phyloP scores from a whole-genome alignment of 352 stramenopile genomes.

The Phytophthora nicotianae region DNA sequence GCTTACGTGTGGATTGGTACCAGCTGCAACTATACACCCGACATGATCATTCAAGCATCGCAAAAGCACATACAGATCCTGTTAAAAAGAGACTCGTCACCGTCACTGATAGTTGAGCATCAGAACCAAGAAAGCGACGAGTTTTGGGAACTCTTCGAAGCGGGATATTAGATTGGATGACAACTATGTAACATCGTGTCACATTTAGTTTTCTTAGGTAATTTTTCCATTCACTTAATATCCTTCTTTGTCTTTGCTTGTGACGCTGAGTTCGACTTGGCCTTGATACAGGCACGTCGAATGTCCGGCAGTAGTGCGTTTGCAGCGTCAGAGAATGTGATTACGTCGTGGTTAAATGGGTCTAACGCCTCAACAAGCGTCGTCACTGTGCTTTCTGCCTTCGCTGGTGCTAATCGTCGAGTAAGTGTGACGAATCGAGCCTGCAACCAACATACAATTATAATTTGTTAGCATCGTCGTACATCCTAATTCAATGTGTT shows the following conservation, averaged over 20 bases:
- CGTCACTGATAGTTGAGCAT: slow-evolving; percentile 24
- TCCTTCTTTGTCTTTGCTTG: slow-evolving; percentile 25
- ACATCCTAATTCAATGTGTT: no score
- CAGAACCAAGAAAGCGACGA: slow-evolving; percentile 52
- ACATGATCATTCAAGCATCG: slow-evolving; percentile 25
- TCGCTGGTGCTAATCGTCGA: slow-evolving; percentile 41
- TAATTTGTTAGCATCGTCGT: neutral
- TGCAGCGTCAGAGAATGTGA: slow-evolving; percentile 77
- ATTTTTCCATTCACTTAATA: neutral
- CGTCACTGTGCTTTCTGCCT: slow-evolving; percentile 48
- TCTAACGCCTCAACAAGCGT: slow-evolving; percentile 60
- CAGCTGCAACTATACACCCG: slow-evolving; percentile 7
- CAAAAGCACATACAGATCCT: slow-evolving; percentile 19
- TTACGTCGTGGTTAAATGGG: slow-evolving; percentile 68
- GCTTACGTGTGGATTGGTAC: slow-evolving; percentile 55
- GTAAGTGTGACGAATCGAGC: slow-evolving; percentile 43
- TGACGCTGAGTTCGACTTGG: slow-evolving; percentile 17
- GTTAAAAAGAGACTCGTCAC: neutral
- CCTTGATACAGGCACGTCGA: slow-evolving; percentile 13
- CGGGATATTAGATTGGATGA: slow-evolving; percentile 50
- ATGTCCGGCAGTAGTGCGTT: slow-evolving; percentile 46
- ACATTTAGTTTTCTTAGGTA: slow-evolving; percentile 8
- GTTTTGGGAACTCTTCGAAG: slow-evolving; percentile 69
- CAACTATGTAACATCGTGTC: neutral
- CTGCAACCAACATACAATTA: slow-evolving; percentile 25